phyloP scores from a whole-genome alignment of 2,329 filamentous ascomycete species.

The Biscogniauxia marginata region DNA sequence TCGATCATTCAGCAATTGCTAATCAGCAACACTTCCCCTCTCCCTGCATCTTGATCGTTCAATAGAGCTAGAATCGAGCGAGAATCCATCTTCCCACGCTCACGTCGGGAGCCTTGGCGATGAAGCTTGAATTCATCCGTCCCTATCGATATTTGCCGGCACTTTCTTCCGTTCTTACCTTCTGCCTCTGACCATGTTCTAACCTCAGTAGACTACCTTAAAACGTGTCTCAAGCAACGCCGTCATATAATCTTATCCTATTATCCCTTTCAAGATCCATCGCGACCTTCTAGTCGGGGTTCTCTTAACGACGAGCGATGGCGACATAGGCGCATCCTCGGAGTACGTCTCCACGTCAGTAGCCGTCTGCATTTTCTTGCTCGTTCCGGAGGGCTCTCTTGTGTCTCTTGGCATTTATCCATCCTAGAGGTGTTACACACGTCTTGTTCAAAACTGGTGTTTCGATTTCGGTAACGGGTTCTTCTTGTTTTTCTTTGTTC shows the following conservation, averaged over 20 bases:
- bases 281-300: background rate
- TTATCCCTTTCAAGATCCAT: background rate
- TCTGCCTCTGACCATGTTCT: conserved; percentile 13
- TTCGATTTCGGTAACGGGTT: conserved; percentile 8
- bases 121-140: conserved; percentile 26
- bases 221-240: background rate
- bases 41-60: background rate
- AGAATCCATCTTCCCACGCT: conserved; percentile 20
- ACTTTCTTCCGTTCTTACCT: conserved; percentile 8
- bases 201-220: background rate
- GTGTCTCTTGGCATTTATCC: conserved; percentile 17
- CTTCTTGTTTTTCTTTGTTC: background rate
- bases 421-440: conserved; percentile 12
- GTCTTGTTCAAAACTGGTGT: conserved; percentile 14
- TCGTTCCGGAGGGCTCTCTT: no score
- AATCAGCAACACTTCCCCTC: background rate
- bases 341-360: no score
- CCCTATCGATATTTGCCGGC: conserved; percentile 15
- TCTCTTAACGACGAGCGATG: no score
- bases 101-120: conserved; percentile 22
- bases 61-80: conserved; percentile 16
- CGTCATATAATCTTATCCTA: background rate
- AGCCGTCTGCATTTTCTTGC: no score
- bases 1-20: conserved; percentile 12
- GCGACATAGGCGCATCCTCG: no score